Evolutionary conservation across 495 filamentous ascomycete species (phyloP).

Genomic region (Trichocladium uniseriatum): DNA sequence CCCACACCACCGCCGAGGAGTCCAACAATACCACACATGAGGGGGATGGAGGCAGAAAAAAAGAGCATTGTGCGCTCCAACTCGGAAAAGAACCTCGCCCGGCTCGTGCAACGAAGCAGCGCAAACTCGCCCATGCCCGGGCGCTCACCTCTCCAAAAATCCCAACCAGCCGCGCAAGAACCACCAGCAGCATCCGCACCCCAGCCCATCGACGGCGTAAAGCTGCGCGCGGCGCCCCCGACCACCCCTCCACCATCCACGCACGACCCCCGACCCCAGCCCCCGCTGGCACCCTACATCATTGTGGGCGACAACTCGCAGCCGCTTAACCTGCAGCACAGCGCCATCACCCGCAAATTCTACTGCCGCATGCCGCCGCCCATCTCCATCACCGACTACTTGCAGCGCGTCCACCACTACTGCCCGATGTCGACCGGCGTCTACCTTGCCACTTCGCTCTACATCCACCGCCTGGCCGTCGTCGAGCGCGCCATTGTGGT

Average conservation of each 20-base stretch:
- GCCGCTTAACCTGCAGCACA: constrained; percentile 58
- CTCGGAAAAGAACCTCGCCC: constrained; percentile 38
- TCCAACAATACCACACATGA: constrained; percentile 52
- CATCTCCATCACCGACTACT: constrained; percentile 75
- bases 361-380: constrained; percentile 78
- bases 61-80: constrained; percentile 47
- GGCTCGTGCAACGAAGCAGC: constrained; percentile 25
- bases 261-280: constrained; percentile 4
- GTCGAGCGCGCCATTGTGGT: constrained; percentile 64
- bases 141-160: constrained; percentile 11
- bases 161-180: neutral
- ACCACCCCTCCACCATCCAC: constrained; percentile 17
- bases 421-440: constrained; percentile 96
- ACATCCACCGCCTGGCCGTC: constrained; percentile 72
- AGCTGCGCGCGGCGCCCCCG: too few relatives aligned
- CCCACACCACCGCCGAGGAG: constrained; percentile 59
- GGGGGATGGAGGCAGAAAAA: constrained; percentile 47
- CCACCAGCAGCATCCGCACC: constrained; percentile 2
- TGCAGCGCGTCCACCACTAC: constrained; percentile 74
- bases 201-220: constrained; percentile 38
- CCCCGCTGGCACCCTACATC: constrained; percentile 38
- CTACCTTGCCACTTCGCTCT: constrained; percentile 85
- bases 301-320: constrained; percentile 53
- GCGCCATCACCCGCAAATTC: constrained; percentile 79
- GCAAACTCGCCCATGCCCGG: constrained; percentile 12